A percentile compares a stretch with the other conserved stretches of the same genome.
phyloP scores from a whole-genome alignment of 345 rosid genomes.

The Salix suchowensis region DNA sequence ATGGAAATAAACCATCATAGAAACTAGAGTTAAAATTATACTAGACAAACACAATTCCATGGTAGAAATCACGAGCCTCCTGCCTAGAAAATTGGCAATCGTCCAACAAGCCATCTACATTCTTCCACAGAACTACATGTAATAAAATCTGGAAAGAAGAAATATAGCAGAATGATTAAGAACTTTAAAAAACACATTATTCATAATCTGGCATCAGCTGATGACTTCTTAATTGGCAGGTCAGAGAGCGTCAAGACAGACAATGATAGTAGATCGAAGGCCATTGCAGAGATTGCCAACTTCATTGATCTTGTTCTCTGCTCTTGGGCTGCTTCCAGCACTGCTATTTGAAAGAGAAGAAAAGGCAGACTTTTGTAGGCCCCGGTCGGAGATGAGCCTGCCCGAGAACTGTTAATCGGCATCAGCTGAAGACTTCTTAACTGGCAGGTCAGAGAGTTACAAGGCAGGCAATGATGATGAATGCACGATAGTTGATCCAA shows the following conservation, averaged over 20 bases:
- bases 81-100: background rate
- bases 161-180: background rate
- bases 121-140: background rate
- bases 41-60: background rate
- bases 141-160: background rate
- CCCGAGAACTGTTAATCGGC: conserved; percentile 29
- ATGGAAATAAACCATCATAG: background rate
- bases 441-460: background rate
- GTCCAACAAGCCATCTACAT: background rate
- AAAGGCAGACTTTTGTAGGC: conserved; percentile 62
- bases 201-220: background rate
- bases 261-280: conserved; percentile 28
- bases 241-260: conserved; percentile 18
- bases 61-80: background rate
- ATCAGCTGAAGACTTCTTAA: background rate
- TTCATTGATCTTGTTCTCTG: conserved; percentile 34
- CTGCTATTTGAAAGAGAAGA: conserved; percentile 79
- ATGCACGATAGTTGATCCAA: conserved; percentile 23
- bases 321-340: conserved; percentile 69
- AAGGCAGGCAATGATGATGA: conserved; percentile 28
- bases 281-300: conserved; percentile 30
- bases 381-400: conserved; percentile 65
- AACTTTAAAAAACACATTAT: background rate
- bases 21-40: background rate
- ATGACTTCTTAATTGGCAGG: background rate